Evolutionary conservation across 768 basidiomycete genomes (phyloP), one percentile per base, ranked within the genome.

Genomic region (Inosperma sp.): DNA sequence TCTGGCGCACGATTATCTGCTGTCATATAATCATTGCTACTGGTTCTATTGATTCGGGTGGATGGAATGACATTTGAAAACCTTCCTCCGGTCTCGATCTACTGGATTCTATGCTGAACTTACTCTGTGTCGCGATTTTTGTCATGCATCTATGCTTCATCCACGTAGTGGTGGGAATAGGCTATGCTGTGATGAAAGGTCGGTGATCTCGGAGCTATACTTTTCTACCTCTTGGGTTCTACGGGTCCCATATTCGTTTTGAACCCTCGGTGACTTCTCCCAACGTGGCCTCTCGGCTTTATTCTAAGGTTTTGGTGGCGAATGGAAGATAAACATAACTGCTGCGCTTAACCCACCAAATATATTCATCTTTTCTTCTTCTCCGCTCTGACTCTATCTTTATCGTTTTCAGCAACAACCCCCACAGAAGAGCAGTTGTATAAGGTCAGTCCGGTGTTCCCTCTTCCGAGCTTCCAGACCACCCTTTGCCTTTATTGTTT

Each of bases 171-270:
- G 72, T 79, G 68, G 72, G 75, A 34, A 58, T 76, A 52, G 82
- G 82, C 29, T 84, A 81, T 65, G 55, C 70, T 45, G 63, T 79
- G 48, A 84, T 84, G 82, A 80, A 74, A 67, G 76, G 82, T 83
- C 67, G 72, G 54, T 52, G 40, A 48, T 54, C 36, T 53, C 55
- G 49, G 53, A 46, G 36, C 40, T 29, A 48, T 53, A 44, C 52
- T 57, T 50, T 30, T 34, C 45, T 22, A n/a, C 49, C 30, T 27
- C 49, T 31, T 22, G 22, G 33, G 22, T 22, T 5, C n/a, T 16
- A 14, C 25, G 39, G n/a, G 39, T 5, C 39, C 3, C 12, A 33
- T 22, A 14, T 10, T 45, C 44, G 14, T 22, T 45, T 33, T 33
- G 44, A 27, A 22, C 34, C 44, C 7, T 17, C 42, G 17, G 42